These are phyloP conservation scores for Alternaria ethzedia DNA, from an alignment of 2,329 filamentous ascomycete species.

Conservation along the genomic window DNA sequence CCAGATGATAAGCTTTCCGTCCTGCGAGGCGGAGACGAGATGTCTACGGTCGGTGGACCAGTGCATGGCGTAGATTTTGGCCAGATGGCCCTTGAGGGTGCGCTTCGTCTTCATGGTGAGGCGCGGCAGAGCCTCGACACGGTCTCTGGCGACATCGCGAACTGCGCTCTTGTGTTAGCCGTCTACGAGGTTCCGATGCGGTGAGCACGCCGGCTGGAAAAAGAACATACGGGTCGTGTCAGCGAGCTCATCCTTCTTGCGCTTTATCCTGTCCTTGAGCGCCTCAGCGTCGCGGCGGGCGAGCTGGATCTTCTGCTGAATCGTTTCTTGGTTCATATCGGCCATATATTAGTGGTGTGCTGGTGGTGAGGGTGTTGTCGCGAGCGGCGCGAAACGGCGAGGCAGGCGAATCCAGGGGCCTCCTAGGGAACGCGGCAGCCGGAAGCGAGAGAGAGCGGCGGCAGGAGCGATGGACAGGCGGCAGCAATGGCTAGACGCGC, in stretches of 20 bases:
- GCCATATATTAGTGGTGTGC: constrained; percentile 45
- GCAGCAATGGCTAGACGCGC: constrained; percentile 35
- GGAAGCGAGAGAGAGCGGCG: constrained; percentile 27
- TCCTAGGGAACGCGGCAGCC: constrained; percentile 38
- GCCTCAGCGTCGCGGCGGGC: constrained; percentile 97
- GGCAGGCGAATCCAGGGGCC: constrained; percentile 44
- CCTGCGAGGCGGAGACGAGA: constrained; percentile 96
- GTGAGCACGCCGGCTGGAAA: neutral
- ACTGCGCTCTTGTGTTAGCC: constrained; percentile 63
- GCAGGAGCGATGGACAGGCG: constrained; percentile 9
- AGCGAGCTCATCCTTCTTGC: constrained; percentile 99
- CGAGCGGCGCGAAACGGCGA: constrained; percentile 27
- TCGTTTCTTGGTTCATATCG: constrained; percentile 58
- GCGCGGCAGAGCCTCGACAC: constrained; percentile 88
- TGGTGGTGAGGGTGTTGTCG: constrained; percentile 16
- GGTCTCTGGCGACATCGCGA: constrained; percentile 87
- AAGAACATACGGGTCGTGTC: constrained; percentile 87
- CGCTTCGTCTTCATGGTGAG: constrained; percentile 98
- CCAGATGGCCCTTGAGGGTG: constrained; percentile 95
- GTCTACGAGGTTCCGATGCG: neutral
- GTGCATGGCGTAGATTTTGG: constrained; percentile 99
- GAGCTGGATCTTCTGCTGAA: constrained; percentile 79
- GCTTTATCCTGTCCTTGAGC: constrained; percentile 97
- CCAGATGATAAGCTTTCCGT: constrained; percentile 99
- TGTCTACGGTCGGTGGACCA: constrained; percentile 99